These are phyloP conservation scores for Elsinoe perseae DNA, from an alignment of 2,329 filamentous ascomycete genomes.

Conservation along the genomic window DNA sequence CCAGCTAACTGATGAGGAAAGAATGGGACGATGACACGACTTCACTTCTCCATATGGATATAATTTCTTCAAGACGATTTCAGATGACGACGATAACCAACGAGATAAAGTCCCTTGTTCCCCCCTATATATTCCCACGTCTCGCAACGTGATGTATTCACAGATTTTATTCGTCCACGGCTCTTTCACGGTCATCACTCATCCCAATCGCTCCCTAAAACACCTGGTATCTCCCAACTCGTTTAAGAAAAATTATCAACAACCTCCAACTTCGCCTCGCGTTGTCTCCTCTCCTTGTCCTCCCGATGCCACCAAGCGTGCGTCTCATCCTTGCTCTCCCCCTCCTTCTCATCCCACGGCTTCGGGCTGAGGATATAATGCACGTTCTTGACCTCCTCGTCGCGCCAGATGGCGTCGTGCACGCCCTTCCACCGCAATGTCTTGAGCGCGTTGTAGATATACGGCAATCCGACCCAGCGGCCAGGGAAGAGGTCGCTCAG, in stretches of 20 bases:
- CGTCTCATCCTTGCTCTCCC: constrained; percentile 39
- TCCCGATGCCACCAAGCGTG: constrained; percentile 53
- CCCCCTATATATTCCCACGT: background rate
- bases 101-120: background rate
- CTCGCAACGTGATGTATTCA: background rate
- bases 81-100: background rate
- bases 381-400: constrained; percentile 54
- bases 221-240: background rate
- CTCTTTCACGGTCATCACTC: background rate
- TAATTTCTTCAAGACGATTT: background rate
- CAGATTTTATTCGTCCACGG: background rate
- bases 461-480: constrained; percentile 52
- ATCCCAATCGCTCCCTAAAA: too few relatives aligned
- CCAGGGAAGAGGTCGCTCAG: constrained; percentile 51
- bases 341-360: constrained; percentile 52
- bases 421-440: constrained; percentile 50
- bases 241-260: constrained; percentile 43
- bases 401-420: constrained; percentile 53
- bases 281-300: constrained; percentile 41
- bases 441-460: constrained; percentile 55
- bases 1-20: too few relatives aligned
- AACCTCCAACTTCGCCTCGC: constrained; percentile 43
- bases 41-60: background rate
- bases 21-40: background rate
- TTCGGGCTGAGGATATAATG: constrained; percentile 57